Base-by-base conservation (phyloP, 805 yeast species). In the Lipomyces starkeyi region DNA sequence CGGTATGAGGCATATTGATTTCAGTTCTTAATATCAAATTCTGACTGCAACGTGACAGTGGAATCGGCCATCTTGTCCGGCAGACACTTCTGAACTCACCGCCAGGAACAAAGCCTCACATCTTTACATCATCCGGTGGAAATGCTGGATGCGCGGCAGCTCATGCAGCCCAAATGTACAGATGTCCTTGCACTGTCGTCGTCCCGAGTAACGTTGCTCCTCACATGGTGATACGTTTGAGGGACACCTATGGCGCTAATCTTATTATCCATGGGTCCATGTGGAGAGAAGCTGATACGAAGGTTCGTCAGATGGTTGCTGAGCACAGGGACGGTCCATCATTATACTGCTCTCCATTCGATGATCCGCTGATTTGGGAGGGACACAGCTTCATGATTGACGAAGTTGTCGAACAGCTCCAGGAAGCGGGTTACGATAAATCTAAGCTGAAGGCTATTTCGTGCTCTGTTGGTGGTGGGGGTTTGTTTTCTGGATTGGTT, bases 111-210 rank as follows among this genome's bases (percentile, higher is more conserved):
- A 61, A 68, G 52, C 73, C 74, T 43, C 79, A 74, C 65, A 77
- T 93, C 73, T 90, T 91, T 78, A 96, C 97, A 0, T 92, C 97
- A 74, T 91, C 97, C 25, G 98, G 97, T 3, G 98, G 98, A 52
- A 94, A 94, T 78, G 98, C 96, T 70, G 98, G 98, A 1, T 94
- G 93, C 74, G 98, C 98, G 70, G 97, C 93, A 20, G 98, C 98
- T 0, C 91, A 80, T 76, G 90, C 97, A 20, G 97, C 97, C 2
- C 86, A 85, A 65, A 84, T 86, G 62, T 80, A 90, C 76, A 88
- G 88, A 1, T 55, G 64, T 8, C 75, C 74, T 1, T 86, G 89
- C 72, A 86, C 89, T 0, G 91, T 89, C 1, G 90, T 86, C 0
- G 85, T 89, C 0, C 92, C 92, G 0, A 76, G 73, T 0, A 76